Evolutionary conservation across 1,284 basidiomycete species (phyloP), one percentile per base, ranked within the genome.

Genomic region (Rhodofomes roseus): DNA sequence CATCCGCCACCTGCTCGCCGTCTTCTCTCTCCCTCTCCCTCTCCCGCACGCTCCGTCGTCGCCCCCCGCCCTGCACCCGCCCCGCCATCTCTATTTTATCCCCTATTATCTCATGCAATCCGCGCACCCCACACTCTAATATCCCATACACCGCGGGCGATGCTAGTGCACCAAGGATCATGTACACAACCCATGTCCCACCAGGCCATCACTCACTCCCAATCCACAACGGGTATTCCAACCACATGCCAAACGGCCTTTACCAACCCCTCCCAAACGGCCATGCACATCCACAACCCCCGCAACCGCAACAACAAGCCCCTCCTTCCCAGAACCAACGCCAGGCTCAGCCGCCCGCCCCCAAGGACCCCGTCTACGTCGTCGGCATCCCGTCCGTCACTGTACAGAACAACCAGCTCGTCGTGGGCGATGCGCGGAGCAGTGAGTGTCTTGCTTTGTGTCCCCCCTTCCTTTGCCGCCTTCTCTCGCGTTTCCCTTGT

Each of bases 311-410:
- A 11, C 65, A 65, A 65, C 58, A 62, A 61, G 31, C 34, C 6
- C 50, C 50, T 36, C 50, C 50, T 37, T n/a, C n/a, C n/a, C 50
- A 52, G 4, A 9, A 16, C 31, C 22, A 25, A 27, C 68, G 66
- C 56, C 55, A 67, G 25, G 59, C 66, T 48, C 55, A 67, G 34
- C 65, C 69, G 52, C 70, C 71, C 54, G 59, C 71, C 25, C 71
- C 78, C 62, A 87, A 82, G 74, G 82, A 86, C 58, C 81, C 82
- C 63, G 78, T 89, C 71, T 77, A 76, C 62, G 85, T 92, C 63
- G 73, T 83, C 63, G 90, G 82, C 55, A 82, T 91, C 57, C 90
- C 90, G 64, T 84, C 90, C 61, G 85, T 91, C 66, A 77, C 85
- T 58, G 83, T 91, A 65, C 78, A 84, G 66, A 78, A 84, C 73